phyloP scores from a whole-genome alignment of 805 yeast genomes.

The Barnettozyma californica region DNA sequence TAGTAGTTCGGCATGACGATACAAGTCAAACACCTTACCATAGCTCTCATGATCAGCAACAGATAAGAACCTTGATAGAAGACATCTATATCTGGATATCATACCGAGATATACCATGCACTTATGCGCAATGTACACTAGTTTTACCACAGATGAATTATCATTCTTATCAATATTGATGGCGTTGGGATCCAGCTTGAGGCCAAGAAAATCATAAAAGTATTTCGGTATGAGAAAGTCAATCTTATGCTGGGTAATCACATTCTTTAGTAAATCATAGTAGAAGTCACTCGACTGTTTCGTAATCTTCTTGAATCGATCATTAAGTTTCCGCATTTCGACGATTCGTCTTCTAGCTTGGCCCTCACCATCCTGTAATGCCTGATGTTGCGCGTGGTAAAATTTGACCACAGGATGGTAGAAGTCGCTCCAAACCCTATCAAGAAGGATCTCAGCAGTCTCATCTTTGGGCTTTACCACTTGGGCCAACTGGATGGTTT shows the following conservation, averaged over 20 bases:
- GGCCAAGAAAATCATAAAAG: slow-evolving; percentile 13
- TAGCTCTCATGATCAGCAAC: slow-evolving; percentile 37
- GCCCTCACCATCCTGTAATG: slow-evolving; percentile 14
- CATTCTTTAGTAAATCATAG: slow-evolving; percentile 33
- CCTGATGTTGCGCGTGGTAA: slow-evolving; percentile 24
- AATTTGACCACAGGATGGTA: slow-evolving; percentile 61
- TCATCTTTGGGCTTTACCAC: neutral
- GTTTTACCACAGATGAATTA: slow-evolving; percentile 15
- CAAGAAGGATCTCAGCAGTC: slow-evolving; percentile 35
- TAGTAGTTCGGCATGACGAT: slow-evolving; percentile 48
- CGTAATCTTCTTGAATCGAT: slow-evolving; percentile 43
- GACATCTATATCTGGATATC: slow-evolving; percentile 49
- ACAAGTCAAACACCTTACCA: slow-evolving; percentile 39
- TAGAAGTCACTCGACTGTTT: slow-evolving; percentile 47
- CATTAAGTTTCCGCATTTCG: slow-evolving; percentile 53
- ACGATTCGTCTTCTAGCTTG: slow-evolving; percentile 30
- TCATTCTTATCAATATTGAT: slow-evolving; percentile 9
- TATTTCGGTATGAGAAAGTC: slow-evolving; percentile 20
- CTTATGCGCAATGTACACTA: slow-evolving; percentile 42
- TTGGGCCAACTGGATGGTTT: slow-evolving; percentile 12
- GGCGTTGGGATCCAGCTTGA: slow-evolving; percentile 9
- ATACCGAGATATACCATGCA: slow-evolving; percentile 53
- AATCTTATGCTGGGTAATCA: slow-evolving; percentile 35
- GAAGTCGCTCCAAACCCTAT: slow-evolving; percentile 52
- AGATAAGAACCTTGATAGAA: slow-evolving; percentile 27